These are phyloP conservation scores for Thielaviopsis euricoi DNA, from an alignment of 2,329 filamentous ascomycete genomes.

Conservation along the genomic window DNA sequence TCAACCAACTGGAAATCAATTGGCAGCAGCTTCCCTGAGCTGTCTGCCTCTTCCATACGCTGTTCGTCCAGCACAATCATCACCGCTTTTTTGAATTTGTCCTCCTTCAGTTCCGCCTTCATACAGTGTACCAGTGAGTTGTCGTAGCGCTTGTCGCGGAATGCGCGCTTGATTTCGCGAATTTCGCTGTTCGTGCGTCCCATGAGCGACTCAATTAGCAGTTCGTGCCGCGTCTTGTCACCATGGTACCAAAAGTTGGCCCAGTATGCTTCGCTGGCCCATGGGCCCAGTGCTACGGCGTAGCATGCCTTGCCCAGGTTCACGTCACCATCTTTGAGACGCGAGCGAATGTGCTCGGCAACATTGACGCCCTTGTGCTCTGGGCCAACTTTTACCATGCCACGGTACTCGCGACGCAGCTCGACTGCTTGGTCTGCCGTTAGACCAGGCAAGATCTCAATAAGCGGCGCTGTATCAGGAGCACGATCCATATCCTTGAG, in stretches of 20 bases:
- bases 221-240: constrained; percentile 65
- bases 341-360: constrained; percentile 66
- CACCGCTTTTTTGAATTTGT: constrained; percentile 88
- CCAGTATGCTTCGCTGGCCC: constrained; percentile 94
- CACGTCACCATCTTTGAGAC: constrained; percentile 55
- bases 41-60: constrained; percentile 66
- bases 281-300: constrained; percentile 71
- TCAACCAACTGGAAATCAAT: constrained; percentile 45
- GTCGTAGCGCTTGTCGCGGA: constrained; percentile 80
- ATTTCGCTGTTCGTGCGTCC: constrained; percentile 82
- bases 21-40: constrained; percentile 38
- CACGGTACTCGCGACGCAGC: constrained; percentile 80
- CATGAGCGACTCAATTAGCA: constrained; percentile 87
- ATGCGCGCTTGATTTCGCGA: constrained; percentile 67
- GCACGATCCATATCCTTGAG: constrained; percentile 46
- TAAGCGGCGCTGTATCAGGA: constrained; percentile 53
- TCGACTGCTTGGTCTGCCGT: constrained; percentile 78
- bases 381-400: constrained; percentile 61
- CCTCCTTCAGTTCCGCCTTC: constrained; percentile 80
- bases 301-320: constrained; percentile 85
- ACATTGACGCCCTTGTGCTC: constrained; percentile 67
- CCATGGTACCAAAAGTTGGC: constrained; percentile 96
- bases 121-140: constrained; percentile 73
- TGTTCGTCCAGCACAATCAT: constrained; percentile 67
- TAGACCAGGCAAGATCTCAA: constrained; percentile 69